Conservation (phyloP, 345 rosid genomes). For the Brassica rapa region DNA sequence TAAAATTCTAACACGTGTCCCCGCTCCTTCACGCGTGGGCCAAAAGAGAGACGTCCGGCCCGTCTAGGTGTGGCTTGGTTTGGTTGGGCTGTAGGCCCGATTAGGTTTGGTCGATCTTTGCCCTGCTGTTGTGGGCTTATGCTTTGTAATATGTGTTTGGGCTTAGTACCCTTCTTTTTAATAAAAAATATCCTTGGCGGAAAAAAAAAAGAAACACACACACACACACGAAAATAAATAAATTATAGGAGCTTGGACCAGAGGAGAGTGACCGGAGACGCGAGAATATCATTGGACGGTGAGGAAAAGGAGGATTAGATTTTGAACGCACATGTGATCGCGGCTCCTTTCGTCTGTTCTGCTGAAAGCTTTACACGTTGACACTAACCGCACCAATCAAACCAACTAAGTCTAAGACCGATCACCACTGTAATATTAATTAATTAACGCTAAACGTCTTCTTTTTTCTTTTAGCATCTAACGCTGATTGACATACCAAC, state of each 20-base stretch:
- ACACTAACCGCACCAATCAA: neutral
- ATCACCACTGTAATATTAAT: neutral
- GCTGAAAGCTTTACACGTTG: neutral
- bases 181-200: no score
- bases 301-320: neutral
- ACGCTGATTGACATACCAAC: conserved; percentile 17
- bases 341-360: neutral
- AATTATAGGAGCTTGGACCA: neutral
- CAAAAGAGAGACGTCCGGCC: no score
- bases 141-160: no score
- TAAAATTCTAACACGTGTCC: no score
- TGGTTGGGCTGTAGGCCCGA: no score
- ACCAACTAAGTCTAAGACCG: neutral
- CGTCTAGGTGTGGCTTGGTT: no score
- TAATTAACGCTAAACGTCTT: neutral
- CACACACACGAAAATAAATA: neutral
- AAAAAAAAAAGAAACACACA: no score
- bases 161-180: no score
- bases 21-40: no score
- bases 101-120: no score
- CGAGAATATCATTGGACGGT: neutral
- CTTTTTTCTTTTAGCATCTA: neutral
- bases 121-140: no score
- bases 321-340: neutral
- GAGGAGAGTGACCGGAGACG: neutral